Percentiles rank a stretch among this genome's conserved stretches.
phyloP scores from a whole-genome alignment of 768 basidiomycete species.

The Arthromyces matolae region DNA sequence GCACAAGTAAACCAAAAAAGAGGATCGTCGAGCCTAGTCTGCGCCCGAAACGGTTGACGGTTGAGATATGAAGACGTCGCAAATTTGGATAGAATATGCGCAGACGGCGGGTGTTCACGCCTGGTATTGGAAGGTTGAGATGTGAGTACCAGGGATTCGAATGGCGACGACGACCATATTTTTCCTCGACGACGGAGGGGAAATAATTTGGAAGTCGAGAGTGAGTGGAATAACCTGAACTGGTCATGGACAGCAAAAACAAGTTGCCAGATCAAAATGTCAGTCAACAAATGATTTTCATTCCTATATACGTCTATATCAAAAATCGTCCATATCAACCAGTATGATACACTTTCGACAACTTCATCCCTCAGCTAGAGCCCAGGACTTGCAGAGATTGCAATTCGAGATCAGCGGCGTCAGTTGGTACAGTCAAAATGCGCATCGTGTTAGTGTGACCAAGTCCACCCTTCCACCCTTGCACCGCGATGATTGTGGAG shows the following conservation, averaged over 20 bases:
- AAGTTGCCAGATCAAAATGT: neutral
- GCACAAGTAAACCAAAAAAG: conserved; percentile 30
- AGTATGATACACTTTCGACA: neutral
- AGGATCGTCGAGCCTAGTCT: conserved; percentile 54
- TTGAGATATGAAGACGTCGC: conserved; percentile 53
- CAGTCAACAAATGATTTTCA: neutral
- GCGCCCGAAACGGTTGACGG: conserved; percentile 54
- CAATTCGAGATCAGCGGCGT: conserved; percentile 71
- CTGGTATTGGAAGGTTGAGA: conserved; percentile 58
- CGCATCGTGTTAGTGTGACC: conserved; percentile 94
- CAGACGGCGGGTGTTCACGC: conserved; percentile 50
- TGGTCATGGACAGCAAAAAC: conserved; percentile 4
- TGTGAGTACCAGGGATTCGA: conserved; percentile 53
- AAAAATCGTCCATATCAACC: neutral
- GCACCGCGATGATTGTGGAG: conserved; percentile 88
- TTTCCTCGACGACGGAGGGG: conserved; percentile 59
- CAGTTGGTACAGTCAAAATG: conserved; percentile 79
- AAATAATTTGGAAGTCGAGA: conserved; percentile 27
- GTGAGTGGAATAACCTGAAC: conserved; percentile 1
- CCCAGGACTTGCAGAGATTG: conserved; percentile 47
- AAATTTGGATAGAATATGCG: conserved; percentile 62
- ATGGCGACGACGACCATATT: conserved; percentile 47
- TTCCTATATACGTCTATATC: neutral
- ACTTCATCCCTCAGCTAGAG: conserved; percentile 7
- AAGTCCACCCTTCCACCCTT: conserved; percentile 99